phyloP scores from a whole-genome alignment of 78 protist genomes.

The Protostelium mycophagum region DNA sequence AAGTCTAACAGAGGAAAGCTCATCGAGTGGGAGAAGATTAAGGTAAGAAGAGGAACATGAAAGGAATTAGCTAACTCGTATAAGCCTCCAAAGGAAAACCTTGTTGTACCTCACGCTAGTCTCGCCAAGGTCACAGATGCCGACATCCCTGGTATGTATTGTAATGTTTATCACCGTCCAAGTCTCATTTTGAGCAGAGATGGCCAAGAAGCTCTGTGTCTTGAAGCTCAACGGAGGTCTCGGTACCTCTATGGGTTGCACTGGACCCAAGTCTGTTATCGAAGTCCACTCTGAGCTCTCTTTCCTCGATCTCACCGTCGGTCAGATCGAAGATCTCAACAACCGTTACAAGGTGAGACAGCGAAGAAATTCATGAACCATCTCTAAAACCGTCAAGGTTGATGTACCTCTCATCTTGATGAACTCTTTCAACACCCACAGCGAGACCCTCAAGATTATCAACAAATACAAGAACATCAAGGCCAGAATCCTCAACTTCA shows the following conservation, averaged over 20 bases:
- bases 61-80: no score
- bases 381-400: slow-evolving; percentile 18
- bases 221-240: slow-evolving; percentile 98
- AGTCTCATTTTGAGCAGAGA: not conserved
- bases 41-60: not conserved
- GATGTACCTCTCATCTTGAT: slow-evolving; percentile 91
- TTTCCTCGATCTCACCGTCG: slow-evolving; percentile 90
- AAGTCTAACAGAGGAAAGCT: slow-evolving; percentile 53
- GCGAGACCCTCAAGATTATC: slow-evolving; percentile 69
- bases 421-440: slow-evolving; percentile 96
- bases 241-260: slow-evolving; percentile 99
- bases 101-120: slow-evolving; percentile 38
- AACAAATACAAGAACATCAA: slow-evolving; percentile 47
- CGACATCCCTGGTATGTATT: not conserved
- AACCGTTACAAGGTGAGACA: not conserved
- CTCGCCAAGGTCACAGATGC: slow-evolving; percentile 25
- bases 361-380: not conserved
- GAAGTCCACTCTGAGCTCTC: slow-evolving; percentile 73
- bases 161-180: not conserved
- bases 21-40: slow-evolving; percentile 61
- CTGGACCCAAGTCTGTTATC: slow-evolving; percentile 90
- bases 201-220: slow-evolving; percentile 75
- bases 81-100: slow-evolving; percentile 43
- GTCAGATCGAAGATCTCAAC: slow-evolving; percentile 76
- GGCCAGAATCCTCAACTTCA: slow-evolving; percentile 70